Evolutionary conservation across 2,329 filamentous ascomycete genomes (phyloP).

Genomic region (Exophiala alcalophila): DNA sequence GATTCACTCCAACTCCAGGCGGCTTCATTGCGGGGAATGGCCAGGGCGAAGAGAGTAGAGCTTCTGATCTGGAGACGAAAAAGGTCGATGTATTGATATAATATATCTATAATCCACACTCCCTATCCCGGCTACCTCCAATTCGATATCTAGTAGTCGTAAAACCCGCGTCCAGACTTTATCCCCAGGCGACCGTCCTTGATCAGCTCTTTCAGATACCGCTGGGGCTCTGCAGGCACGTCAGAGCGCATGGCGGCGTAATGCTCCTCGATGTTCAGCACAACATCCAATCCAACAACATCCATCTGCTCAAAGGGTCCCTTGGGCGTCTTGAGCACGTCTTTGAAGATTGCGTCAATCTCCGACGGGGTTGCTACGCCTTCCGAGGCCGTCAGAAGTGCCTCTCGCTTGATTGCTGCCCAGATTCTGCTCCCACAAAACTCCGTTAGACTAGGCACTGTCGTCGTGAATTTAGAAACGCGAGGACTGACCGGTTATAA

Average conservation of each 20-base stretch:
- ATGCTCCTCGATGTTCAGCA: slow-evolving; percentile 42
- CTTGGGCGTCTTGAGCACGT: slow-evolving; percentile 37
- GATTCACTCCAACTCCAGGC: no score
- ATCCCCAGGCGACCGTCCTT: slow-evolving; percentile 35
- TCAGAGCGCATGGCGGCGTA: slow-evolving; percentile 36
- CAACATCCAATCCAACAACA: slow-evolving; percentile 41
- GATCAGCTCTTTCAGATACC: slow-evolving; percentile 36
- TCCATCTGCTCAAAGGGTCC: slow-evolving; percentile 44
- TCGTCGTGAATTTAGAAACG: not conserved
- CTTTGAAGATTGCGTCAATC: slow-evolving; percentile 40
- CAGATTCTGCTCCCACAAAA: slow-evolving; percentile 33
- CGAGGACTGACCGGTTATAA: slow-evolving; percentile 37
- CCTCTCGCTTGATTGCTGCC: slow-evolving; percentile 45
- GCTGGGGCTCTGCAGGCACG: slow-evolving; percentile 34
- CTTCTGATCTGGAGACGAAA: no score
- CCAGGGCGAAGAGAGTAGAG: no score
- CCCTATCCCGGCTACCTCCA: no score
- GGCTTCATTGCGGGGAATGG: no score
- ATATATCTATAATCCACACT: no score
- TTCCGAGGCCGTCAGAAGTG: slow-evolving; percentile 37
- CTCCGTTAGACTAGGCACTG: not conserved
- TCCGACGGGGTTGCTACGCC: slow-evolving; percentile 38
- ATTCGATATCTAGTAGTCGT: slow-evolving; percentile 32
- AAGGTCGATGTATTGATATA: no score
- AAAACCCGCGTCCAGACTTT: slow-evolving; percentile 38